These are phyloP conservation scores for Pleomassaria siparia DNA, from an alignment of 2,329 filamentous ascomycete genomes.

Conservation along the genomic window DNA sequence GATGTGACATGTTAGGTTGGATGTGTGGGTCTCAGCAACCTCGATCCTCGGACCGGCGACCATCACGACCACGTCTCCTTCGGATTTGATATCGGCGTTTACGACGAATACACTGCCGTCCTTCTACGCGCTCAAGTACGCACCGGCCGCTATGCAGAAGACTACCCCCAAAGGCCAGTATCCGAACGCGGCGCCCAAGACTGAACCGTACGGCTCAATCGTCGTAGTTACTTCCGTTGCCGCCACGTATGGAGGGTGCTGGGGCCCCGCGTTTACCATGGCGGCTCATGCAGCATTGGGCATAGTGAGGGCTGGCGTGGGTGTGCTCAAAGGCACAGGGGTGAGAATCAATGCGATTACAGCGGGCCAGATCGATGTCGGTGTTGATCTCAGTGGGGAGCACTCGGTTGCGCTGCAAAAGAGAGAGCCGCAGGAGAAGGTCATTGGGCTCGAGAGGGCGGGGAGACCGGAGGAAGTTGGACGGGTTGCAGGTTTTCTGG, in stretches of 20 bases:
- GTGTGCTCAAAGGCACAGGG: constrained; percentile 59
- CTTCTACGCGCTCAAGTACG: constrained; percentile 67
- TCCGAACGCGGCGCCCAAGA: constrained; percentile 63
- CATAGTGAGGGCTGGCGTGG: constrained; percentile 61
- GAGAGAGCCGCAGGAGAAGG: constrained; percentile 50
- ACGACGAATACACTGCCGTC: constrained; percentile 63
- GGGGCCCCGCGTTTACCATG: constrained; percentile 65
- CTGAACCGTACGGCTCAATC: constrained; percentile 62
- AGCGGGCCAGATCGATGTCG: constrained; percentile 51
- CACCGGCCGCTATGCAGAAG: constrained; percentile 64
- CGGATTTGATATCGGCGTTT: constrained; percentile 59
- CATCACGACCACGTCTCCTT: constrained; percentile 58
- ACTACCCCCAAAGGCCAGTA: constrained; percentile 58
- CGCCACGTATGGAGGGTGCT: constrained; percentile 59
- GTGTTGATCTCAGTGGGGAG: constrained; percentile 50
- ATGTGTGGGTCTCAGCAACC: constrained; percentile 63
- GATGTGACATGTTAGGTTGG: too few species aligned
- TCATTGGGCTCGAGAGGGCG: constrained; percentile 60
- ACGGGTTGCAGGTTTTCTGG: constrained; percentile 62
- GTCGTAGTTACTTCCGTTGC: constrained; percentile 63
- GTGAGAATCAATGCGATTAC: constrained; percentile 60
- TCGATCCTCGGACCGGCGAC: constrained; percentile 58
- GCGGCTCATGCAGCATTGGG: constrained; percentile 61
- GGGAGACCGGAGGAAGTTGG: constrained; percentile 62
- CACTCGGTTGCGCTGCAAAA: constrained; percentile 55